Evolutionary conservation across 208 protist species (phyloP), one percentile per base, ranked within the genome.

Genomic region (Herpetomonas muscarum): DNA sequence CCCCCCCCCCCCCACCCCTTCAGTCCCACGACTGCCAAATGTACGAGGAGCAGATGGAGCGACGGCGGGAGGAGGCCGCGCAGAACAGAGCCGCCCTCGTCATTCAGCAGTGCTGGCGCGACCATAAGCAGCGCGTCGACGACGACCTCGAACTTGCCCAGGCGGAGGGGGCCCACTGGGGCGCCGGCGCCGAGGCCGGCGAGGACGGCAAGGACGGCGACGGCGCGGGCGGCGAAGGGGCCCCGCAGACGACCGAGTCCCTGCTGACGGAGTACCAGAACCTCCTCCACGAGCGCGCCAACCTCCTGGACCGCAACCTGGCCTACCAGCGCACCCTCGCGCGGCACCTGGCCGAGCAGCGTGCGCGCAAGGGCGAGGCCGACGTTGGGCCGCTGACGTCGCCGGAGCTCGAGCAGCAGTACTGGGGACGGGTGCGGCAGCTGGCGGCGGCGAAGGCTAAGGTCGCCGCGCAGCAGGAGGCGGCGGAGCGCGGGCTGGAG

Each of bases 291-390:
- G 73, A 79, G 61, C 74, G 86, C 21, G 70, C 76, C 28, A 54
- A 34, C 0, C 46, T 81, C 22, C 60, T 92, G 25, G 85, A 90
- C 58, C 65, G 60, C 17, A 93, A 90, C 70, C 34, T 85, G 1
- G 55, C 58, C 10, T 70, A 63, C 34, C 90, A 96, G 67, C 85
- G 87, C 12, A 46, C 74, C n/a, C 50, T 93, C 10, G 69, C 82
- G 2, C 70, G 77, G 24, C 74, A 92, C 75, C 86, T 94, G 44
- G 73, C 75, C 30, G 81, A 91, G 52, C 83, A 91, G 78, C 88
- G 88, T 3, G 63, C 68, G 26, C 72, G 82, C 15, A 85, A 90
- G 56, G 81, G 81, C 4, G 84, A 91, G 56, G 79, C 73, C n/a
- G 67, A 86, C 25, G 29, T 26, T 49, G 67, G 52, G 37, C 68